Evolutionary conservation across 352 stramenopile species (phyloP).

Genomic region (Chrysophaeum taylorii): DNA sequence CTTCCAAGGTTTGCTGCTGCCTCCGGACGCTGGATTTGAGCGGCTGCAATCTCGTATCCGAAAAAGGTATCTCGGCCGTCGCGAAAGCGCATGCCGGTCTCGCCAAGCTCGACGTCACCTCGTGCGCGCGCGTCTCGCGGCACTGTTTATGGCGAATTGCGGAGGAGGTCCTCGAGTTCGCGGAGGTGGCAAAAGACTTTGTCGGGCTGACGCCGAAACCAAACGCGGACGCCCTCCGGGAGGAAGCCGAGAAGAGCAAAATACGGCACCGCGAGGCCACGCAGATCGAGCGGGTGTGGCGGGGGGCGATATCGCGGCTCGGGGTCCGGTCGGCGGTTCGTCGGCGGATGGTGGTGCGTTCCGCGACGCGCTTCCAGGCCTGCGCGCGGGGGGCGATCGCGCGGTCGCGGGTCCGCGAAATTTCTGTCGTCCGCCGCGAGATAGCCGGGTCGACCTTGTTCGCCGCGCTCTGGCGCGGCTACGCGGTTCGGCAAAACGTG

Average conservation of each 20-base stretch:
- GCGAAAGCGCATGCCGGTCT: slow-evolving; percentile 53
- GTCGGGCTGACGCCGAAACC: slow-evolving; percentile 68
- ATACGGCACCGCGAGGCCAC: slow-evolving; percentile 47
- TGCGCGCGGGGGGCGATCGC: neutral
- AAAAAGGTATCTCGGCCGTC: slow-evolving; percentile 53
- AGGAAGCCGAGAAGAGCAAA: slow-evolving; percentile 46
- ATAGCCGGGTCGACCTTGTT: slow-evolving; percentile 1
- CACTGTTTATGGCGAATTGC: slow-evolving; percentile 54
- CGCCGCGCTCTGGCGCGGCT: slow-evolving; percentile 38
- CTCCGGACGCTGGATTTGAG: slow-evolving; percentile 49
- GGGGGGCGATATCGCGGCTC: slow-evolving; percentile 56
- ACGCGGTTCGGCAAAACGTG: slow-evolving; percentile 44
- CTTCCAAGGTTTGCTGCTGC: slow-evolving; percentile 25
- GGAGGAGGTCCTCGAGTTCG: slow-evolving; percentile 57
- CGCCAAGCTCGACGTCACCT: slow-evolving; percentile 67
- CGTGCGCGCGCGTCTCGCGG: slow-evolving; percentile 54
- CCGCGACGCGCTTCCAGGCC: slow-evolving; percentile 13
- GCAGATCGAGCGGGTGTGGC: slow-evolving; percentile 64
- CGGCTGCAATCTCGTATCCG: slow-evolving; percentile 56
- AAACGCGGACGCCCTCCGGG: slow-evolving; percentile 58
- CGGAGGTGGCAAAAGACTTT: slow-evolving; percentile 62
- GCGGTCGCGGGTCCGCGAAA: slow-evolving; percentile 53
- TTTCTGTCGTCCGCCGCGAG: slow-evolving; percentile 53
- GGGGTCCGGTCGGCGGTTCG: slow-evolving; percentile 49
- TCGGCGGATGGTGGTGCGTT: slow-evolving; percentile 38